Percentiles rank a stretch among this genome's conserved stretches.
Evolutionary conservation across 2,329 filamentous ascomycete species (phyloP).

Genomic region (Penicillium sp.): DNA sequence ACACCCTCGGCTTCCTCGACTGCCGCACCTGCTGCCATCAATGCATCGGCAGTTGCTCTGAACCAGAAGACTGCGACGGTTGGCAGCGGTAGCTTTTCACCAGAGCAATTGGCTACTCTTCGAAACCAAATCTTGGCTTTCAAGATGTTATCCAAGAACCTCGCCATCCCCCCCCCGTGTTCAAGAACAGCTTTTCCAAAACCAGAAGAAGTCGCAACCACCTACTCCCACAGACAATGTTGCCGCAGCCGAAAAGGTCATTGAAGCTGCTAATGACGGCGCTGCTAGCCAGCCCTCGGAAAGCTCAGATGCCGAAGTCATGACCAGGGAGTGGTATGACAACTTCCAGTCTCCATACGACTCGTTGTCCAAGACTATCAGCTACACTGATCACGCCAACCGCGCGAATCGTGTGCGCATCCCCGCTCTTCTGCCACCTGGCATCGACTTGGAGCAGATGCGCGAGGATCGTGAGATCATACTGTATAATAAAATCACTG

Average conservation of each 20-base stretch:
- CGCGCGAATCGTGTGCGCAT: conserved; percentile 77
- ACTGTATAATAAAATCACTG: conserved; percentile 84
- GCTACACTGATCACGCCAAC: conserved; percentile 30
- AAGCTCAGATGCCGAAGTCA: conserved; percentile 25
- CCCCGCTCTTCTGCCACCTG: conserved; percentile 83
- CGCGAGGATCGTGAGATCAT: conserved; percentile 84
- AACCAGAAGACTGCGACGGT: conserved; percentile 32
- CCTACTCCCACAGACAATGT: conserved; percentile 41
- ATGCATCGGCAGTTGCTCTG: conserved; percentile 18
- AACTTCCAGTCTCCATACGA: conserved; percentile 73
- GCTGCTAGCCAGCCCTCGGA: conserved; percentile 34
- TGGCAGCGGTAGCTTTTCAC: conserved; percentile 63
- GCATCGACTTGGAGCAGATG: conserved; percentile 81
- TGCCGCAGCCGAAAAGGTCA: conserved; percentile 33
- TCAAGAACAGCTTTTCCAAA: conserved; percentile 79
- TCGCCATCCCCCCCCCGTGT: conserved; percentile 72
- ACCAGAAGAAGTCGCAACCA: conserved; percentile 38
- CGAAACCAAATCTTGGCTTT: conserved; percentile 88
- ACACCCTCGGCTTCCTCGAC: conserved; percentile 39
- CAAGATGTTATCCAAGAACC: conserved; percentile 83
- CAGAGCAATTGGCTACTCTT: conserved; percentile 75
- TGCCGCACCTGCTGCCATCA: conserved; percentile 22
- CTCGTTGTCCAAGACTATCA: conserved; percentile 47
- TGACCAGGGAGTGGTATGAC: conserved; percentile 58
- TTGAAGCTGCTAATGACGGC: conserved; percentile 42